These are phyloP conservation scores for Suhomyces panamericanus DNA, from an alignment of 1,139 yeast species.

Conservation along the genomic window DNA sequence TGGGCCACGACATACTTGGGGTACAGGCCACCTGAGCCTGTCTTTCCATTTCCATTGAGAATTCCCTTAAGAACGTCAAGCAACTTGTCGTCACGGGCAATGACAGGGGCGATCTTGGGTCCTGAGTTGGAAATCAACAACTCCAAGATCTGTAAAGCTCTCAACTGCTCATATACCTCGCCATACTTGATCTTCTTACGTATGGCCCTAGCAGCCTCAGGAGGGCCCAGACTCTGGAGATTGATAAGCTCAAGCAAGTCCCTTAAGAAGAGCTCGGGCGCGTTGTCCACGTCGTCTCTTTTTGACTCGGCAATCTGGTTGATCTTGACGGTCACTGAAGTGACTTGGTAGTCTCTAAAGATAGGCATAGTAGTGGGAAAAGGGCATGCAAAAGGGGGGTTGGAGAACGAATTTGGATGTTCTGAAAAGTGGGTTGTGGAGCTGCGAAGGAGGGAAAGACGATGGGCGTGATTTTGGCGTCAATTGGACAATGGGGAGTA, in stretches of 20 bases:
- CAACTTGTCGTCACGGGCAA: conserved; percentile 73
- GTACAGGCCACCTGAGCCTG: conserved; percentile 41
- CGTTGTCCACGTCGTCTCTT: conserved; percentile 33
- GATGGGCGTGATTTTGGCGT: too few relatives aligned
- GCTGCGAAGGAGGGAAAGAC: too few relatives aligned
- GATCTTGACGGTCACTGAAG: conserved; percentile 55
- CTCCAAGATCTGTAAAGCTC: conserved; percentile 72
- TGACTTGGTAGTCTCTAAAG: conserved; percentile 52
- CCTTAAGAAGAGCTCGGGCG: conserved; percentile 34
- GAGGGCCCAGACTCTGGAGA: conserved; percentile 49
- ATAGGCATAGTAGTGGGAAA: conserved; percentile 35
- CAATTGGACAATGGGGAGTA: too few relatives aligned
- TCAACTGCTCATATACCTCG: conserved; percentile 53
- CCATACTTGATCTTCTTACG: conserved; percentile 91
- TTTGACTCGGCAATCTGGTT: conserved; percentile 43
- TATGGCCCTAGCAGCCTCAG: conserved; percentile 87
- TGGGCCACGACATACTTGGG: conserved; percentile 49
- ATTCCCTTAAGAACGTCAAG: conserved; percentile 63
- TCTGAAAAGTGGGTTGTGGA: neutral
- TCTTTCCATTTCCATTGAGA: conserved; percentile 34
- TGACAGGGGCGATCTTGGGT: conserved; percentile 36
- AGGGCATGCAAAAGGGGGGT: neutral
- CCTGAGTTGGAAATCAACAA: conserved; percentile 79
- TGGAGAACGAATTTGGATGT: neutral
- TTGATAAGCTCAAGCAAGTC: conserved; percentile 42